A percentile compares a stretch with the other conserved stretches of the same genome.
Conservation (phyloP, 2,329 filamentous ascomycete genomes). For the Talaromyces islandicus region DNA sequence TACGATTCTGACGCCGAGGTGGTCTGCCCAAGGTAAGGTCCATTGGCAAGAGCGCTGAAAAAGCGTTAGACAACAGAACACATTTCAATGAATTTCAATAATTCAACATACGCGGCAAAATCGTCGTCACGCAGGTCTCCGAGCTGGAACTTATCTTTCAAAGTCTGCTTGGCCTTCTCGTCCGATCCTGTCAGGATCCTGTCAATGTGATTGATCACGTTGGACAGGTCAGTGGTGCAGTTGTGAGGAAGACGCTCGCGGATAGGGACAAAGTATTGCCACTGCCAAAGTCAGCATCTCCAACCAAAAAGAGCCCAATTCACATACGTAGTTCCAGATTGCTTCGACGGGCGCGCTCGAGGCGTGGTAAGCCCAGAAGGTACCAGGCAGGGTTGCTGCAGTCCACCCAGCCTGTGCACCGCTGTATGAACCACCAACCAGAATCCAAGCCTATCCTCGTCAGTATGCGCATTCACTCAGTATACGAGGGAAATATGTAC, state of each 20-base stretch:
- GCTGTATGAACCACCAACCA: constrained; percentile 52
- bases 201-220: constrained; percentile 53
- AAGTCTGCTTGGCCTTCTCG: constrained; percentile 31
- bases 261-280: constrained; percentile 54
- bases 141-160: constrained; percentile 52
- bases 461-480: background rate
- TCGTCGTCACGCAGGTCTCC: constrained; percentile 47
- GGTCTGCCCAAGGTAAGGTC: constrained; percentile 54
- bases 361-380: constrained; percentile 56
- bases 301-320: background rate
- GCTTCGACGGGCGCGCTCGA: constrained; percentile 52
- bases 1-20: constrained; percentile 42
- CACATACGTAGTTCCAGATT: constrained; percentile 45
- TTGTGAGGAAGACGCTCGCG: constrained; percentile 54
- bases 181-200: constrained; percentile 39
- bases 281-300: constrained; percentile 22
- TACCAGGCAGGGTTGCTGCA: constrained; percentile 47
- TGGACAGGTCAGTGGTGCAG: constrained; percentile 49
- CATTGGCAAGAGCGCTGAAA: constrained; percentile 46
- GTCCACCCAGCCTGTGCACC: constrained; percentile 54
- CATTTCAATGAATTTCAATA: constrained; percentile 7
- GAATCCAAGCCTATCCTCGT: constrained; percentile 46
- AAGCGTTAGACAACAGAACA: background rate
- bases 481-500: background rate
- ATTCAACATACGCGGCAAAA: constrained; percentile 36